Percentiles rank a stretch among this genome's conserved stretches.
phyloP scores from a whole-genome alignment of 768 basidiomycete genomes.

The Amanita molliuscula region DNA sequence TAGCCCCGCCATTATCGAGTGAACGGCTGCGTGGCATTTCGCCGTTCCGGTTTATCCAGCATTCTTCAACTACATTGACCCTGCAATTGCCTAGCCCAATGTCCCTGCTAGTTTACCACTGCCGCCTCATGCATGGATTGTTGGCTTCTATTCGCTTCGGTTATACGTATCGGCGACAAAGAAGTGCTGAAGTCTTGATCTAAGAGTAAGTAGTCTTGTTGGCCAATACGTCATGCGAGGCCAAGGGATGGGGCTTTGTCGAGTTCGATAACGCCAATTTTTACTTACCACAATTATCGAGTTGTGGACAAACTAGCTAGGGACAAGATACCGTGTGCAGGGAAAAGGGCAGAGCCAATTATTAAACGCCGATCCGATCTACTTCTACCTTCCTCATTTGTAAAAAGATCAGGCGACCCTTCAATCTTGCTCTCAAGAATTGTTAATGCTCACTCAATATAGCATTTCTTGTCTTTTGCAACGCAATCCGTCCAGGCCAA shows the following conservation, averaged over 20 bases:
- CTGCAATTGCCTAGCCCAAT: neutral
- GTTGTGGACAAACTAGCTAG: neutral
- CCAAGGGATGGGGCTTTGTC: neutral
- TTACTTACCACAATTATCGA: neutral
- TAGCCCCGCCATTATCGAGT: neutral
- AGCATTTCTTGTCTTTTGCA: constrained; percentile 35
- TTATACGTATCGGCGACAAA: neutral
- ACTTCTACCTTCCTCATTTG: neutral
- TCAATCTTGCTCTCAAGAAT: neutral
- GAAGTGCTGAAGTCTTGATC: too few relatives aligned
- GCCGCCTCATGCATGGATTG: neutral
- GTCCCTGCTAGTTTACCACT: neutral
- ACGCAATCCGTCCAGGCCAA: constrained; percentile 27
- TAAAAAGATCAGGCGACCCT: constrained; percentile 8
- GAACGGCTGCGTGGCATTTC: neutral
- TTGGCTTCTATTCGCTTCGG: neutral
- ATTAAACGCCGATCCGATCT: neutral
- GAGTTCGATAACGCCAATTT: neutral
- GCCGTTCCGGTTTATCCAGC: neutral
- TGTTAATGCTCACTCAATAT: constrained; percentile 29
- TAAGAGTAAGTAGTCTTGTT: too few relatives aligned
- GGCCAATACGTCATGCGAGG: neutral
- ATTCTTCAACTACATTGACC: neutral
- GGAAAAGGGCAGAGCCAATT: neutral
- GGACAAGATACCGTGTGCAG: neutral